These are phyloP conservation scores for Fusarium vanettenii DNA, from an alignment of 2,329 filamentous ascomycete species.

Conservation along the genomic window DNA sequence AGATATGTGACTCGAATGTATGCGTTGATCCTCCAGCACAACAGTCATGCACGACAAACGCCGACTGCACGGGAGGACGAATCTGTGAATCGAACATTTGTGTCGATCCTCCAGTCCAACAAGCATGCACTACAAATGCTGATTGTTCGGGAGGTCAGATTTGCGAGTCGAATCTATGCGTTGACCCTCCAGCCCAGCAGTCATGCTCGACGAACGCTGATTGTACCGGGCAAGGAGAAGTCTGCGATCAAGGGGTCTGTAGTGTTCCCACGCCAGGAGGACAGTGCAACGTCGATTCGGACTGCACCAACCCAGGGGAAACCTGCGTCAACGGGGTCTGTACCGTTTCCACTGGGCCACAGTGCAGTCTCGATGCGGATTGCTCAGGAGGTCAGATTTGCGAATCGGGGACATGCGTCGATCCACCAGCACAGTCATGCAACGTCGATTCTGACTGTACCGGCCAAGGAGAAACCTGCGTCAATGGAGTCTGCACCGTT, in stretches of 20 bases:
- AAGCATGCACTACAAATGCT: neutral
- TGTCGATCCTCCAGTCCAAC: neutral
- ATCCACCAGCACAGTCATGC: neutral
- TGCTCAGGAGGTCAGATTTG: neutral
- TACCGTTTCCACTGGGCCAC: neutral
- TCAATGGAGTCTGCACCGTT: neutral
- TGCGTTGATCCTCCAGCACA: neutral
- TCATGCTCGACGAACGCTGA: neutral
- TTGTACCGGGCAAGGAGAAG: constrained; percentile 9
- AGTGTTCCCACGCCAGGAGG: neutral
- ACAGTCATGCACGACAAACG: neutral
- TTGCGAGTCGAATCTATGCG: neutral
- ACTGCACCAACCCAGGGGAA: constrained; percentile 11
- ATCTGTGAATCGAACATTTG: neutral
- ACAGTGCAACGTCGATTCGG: neutral
- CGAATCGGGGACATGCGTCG: neutral
- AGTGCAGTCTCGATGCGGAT: neutral
- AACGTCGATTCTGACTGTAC: neutral
- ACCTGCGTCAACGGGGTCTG: neutral
- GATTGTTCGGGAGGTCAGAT: neutral
- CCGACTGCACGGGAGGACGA: neutral
- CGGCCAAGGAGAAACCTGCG: constrained; percentile 10
- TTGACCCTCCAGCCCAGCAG: neutral
- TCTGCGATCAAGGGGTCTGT: neutral
- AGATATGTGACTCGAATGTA: neutral